These are phyloP conservation scores for Chloranthus sessilifolius DNA, from an alignment of 164 flowering plant species.

Conservation along the genomic window DNA sequence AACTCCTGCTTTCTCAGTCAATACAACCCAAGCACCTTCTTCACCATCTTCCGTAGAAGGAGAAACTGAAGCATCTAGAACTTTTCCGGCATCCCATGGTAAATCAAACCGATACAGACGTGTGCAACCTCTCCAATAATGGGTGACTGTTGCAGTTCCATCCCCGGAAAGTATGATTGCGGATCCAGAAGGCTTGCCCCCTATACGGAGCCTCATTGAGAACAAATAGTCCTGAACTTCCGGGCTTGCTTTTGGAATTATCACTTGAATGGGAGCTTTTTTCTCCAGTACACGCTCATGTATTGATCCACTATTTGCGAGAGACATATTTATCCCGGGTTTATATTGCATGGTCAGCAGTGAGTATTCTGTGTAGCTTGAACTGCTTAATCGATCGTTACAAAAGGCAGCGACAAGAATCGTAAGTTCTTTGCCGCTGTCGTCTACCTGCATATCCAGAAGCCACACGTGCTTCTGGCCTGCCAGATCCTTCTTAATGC, in stretches of 20 bases:
- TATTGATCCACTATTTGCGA: constrained; percentile 17
- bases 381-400: constrained; percentile 73
- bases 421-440: constrained; percentile 63
- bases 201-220: constrained; percentile 77
- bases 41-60: constrained; percentile 65
- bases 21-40: constrained; percentile 84
- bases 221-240: constrained; percentile 81
- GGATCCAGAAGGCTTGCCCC: constrained; percentile 96
- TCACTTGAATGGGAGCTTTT: constrained; percentile 74
- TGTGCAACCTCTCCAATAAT: constrained; percentile 58
- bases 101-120: constrained; percentile 84
- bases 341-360: constrained; percentile 78
- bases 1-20: constrained; percentile 93
- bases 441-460: constrained; percentile 77
- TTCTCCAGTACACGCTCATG: constrained; percentile 63
- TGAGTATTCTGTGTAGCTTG: constrained; percentile 86
- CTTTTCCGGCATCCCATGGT: constrained; percentile 94
- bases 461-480: constrained; percentile 93
- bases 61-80: constrained; percentile 86
- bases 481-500: constrained; percentile 83
- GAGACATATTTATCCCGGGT: constrained; percentile 32
- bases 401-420: constrained; percentile 85
- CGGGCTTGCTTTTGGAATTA: constrained; percentile 90
- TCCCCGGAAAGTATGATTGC: constrained; percentile 80
- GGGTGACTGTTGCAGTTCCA: constrained; percentile 88